Evolutionary conservation across 2,329 filamentous ascomycete genomes (phyloP), one percentile per base, ranked within the genome.

Genomic region (Claviceps fusiformis): DNA sequence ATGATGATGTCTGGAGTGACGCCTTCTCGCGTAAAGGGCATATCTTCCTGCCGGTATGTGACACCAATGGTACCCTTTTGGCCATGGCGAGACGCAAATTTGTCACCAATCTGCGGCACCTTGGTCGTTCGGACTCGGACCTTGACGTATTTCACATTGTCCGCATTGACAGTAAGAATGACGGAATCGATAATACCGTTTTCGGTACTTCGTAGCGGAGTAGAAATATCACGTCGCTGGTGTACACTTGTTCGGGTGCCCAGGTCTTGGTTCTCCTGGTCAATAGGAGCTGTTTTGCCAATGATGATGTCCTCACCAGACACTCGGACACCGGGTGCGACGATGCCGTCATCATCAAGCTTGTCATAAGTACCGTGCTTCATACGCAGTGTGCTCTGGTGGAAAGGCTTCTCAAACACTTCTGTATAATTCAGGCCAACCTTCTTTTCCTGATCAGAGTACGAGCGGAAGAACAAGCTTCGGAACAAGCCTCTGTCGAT

Each of bases 1-100:
- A 98, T 97, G 71, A 98, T 96, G 59, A 98, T 79, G 71, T 98
- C 95, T 0, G 95, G 93, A 0, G 86, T 87, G 54, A 98, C 81
- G 64, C 95, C 93, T 68, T 97, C 89, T 43, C 83, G 78, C 3
- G 89, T 93, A 71, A 98, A 98, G 0, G 95, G 95, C 95, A 98
- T 98, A 67, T 98, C 95, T 71, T 98, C 93, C 64, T 95, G 89
- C 52, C 92, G 84, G 71, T 95, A 98, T 1, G 93, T 97, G 61
- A 98, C 92, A 82, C 95, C 95, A 67, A 98, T 96, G 1, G 93
- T 98, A 75, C 93, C 93, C 74, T 98, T 98, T 67, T 98, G 93
- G 67, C 93, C 93, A 81, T 98, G 95, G 73, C 93, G 90, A 64
- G 95, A 98, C 8, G 93, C 95, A 69, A 98, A 98, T 71, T 98